A percentile compares a stretch with the other conserved stretches of the same genome.
phyloP scores from a whole-genome alignment of 2,329 filamentous ascomycete species.

The Colletotrichum australisinense region DNA sequence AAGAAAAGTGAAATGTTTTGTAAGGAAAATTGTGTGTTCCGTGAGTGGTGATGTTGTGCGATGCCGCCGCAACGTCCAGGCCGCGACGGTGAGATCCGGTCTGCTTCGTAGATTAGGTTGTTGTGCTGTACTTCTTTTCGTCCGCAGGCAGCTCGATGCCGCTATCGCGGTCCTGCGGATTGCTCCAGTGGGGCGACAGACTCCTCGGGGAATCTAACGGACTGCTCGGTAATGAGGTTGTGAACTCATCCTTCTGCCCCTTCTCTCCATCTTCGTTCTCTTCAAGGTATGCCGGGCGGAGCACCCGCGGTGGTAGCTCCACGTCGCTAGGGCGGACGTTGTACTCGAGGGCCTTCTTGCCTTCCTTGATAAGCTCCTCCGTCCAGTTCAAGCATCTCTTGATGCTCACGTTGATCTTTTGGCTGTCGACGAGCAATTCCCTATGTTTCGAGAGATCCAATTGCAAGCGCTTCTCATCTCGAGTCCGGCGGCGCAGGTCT shows the following conservation, averaged over 20 bases:
- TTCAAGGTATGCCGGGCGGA: conserved; percentile 73
- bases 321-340: conserved; percentile 83
- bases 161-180: conserved; percentile 59
- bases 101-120: conserved; percentile 20
- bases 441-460: conserved; percentile 90
- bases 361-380: conserved; percentile 90
- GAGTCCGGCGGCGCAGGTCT: conserved; percentile 68
- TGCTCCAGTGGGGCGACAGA: conserved; percentile 32
- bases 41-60: conserved; percentile 37
- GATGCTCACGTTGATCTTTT: conserved; percentile 95
- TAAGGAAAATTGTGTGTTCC: conserved; percentile 20
- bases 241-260: conserved; percentile 37
- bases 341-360: conserved; percentile 87
- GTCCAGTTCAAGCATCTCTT: conserved; percentile 91
- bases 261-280: conserved; percentile 53
- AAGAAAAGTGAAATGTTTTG: background rate
- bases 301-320: conserved; percentile 82
- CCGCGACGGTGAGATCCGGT: conserved; percentile 29
- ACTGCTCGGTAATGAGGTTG: conserved; percentile 31
- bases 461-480: conserved; percentile 85
- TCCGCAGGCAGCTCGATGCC: conserved; percentile 61
- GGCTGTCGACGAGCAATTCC: conserved; percentile 87
- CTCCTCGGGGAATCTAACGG: conserved; percentile 13
- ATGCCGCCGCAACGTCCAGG: conserved; percentile 33
- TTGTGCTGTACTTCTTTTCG: conserved; percentile 31